Percentiles rank a stretch among this genome's conserved stretches.
These are phyloP conservation scores for Trapa bicornis DNA, from an alignment of 345 rosid genomes.

Conservation along the genomic window DNA sequence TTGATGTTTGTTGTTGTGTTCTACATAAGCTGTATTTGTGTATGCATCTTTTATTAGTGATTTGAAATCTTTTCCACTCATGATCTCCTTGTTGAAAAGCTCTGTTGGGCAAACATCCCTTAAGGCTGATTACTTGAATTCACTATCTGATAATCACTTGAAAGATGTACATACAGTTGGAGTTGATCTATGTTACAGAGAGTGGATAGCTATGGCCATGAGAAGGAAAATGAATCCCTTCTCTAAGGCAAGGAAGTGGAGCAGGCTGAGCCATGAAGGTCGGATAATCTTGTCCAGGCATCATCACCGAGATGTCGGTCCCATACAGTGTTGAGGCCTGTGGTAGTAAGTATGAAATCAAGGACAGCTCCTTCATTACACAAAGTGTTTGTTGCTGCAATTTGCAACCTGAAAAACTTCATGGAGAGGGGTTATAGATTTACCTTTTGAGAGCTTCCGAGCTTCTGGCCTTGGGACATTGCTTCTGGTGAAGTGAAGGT, in stretches of 20 bases:
- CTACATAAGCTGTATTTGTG: no score
- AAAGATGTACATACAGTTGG: background rate
- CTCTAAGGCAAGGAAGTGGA: slow-evolving; percentile 75
- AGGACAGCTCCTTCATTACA: background rate
- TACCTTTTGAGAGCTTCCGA: slow-evolving; percentile 34
- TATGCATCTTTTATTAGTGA: background rate
- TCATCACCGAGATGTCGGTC: slow-evolving; percentile 61
- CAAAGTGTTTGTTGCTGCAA: background rate
- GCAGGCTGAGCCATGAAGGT: slow-evolving; percentile 83
- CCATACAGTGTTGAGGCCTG: slow-evolving; percentile 33
- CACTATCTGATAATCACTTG: background rate
- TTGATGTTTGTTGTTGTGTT: no score
- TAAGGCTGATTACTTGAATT: background rate
- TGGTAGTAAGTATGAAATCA: background rate
- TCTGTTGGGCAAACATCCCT: no score
- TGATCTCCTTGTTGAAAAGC: background rate
- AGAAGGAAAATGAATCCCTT: slow-evolving; percentile 50
- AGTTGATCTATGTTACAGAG: background rate
- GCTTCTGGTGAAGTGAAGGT: slow-evolving; percentile 50
- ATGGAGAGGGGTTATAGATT: slow-evolving; percentile 9
- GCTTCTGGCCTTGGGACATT: slow-evolving; percentile 16
- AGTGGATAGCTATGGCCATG: slow-evolving; percentile 17
- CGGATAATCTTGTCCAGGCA: slow-evolving; percentile 78
- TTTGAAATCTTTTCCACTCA: background rate
- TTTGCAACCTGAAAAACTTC: background rate